A percentile compares a stretch with the other conserved stretches of the same genome.
Conservation (phyloP, 495 filamentous ascomycete species). For the Aspergillus nidulans region DNA sequence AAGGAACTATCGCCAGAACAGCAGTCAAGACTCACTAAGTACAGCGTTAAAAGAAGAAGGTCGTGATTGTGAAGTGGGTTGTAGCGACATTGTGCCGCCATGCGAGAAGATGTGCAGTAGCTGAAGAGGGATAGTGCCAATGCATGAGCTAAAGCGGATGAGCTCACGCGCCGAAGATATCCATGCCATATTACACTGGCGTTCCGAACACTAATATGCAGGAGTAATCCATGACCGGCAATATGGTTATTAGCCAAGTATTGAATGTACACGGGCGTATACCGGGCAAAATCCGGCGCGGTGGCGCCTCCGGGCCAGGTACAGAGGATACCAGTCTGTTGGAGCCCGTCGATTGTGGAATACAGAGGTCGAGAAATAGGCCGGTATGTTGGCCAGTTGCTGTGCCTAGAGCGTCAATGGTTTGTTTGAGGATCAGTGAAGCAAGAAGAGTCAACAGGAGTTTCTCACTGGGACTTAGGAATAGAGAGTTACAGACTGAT, state of each 20-base stretch:
- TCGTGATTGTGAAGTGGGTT: no score
- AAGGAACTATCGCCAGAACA: constrained; percentile 7
- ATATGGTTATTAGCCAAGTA: background rate
- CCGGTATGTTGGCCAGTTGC: no score
- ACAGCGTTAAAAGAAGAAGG: background rate
- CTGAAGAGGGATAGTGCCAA: background rate
- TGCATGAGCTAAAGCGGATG: background rate
- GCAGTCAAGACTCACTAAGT: constrained; percentile 4
- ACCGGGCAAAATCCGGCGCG: background rate
- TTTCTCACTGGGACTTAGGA: no score
- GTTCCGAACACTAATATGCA: background rate
- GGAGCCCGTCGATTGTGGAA: no score
- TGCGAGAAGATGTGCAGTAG: constrained; percentile 13
- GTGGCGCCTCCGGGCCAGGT: constrained; percentile 13
- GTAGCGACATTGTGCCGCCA: constrained; percentile 4
- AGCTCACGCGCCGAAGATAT: background rate
- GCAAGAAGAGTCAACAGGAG: no score
- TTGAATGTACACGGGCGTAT: background rate
- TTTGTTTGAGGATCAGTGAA: no score
- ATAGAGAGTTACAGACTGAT: no score
- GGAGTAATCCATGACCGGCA: no score
- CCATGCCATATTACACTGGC: background rate
- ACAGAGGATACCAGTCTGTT: background rate
- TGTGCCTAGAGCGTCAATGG: no score
- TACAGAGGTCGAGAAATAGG: no score